Evolutionary conservation across 139 green algal genomes (phyloP), one percentile per base, ranked within the genome.

Genomic region (Tetraselmis striata): DNA sequence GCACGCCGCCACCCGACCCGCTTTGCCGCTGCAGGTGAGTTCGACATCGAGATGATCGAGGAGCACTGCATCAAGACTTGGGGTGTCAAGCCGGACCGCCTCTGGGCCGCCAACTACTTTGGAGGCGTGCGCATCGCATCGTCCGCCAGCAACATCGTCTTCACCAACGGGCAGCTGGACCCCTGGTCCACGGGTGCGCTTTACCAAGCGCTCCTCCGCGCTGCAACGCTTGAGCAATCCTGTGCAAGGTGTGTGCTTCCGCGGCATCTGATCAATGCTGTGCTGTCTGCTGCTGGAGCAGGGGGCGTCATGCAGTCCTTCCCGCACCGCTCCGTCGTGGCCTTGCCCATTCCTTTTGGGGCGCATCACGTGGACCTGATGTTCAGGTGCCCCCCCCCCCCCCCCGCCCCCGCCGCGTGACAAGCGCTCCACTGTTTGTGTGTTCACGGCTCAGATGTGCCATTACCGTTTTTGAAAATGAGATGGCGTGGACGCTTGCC

Each of bases 81-180:
- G 84, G 87, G 84, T 22, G 83, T 92, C 23, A 76, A 23, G 0
- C 87, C 89, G 5, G 30, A 79, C 1, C 29, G 74, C 23, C 59
- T 81, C 28, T 90, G 85, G 81, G 81, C 83, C 0, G 45, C 77
- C 22, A 83, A 79, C 0, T 29, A 86, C 25, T 91, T 84, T 75
- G 85, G 75, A 23, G 82, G 76, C 59, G 1, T 81, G 29, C 59
- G 86, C 32, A 78, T 82, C 25, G 30, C 77, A 79, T 28, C 80
- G 23, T 5, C 31, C 26, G 75, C 77, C 32, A 79, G 28, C 59
- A 97, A 95, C 88, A 95, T 97, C 58, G 84, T 95, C 26, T 97
- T 97, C 75, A 92, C 84, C 45, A 97, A 98, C 83, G 95, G 95
- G 1, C 80, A 91, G 67, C 88, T 94, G 0, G 95, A 98, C 88